phyloP scores from a whole-genome alignment of 2,329 filamentous ascomycete genomes.

The Stachybotrys chartarum region DNA sequence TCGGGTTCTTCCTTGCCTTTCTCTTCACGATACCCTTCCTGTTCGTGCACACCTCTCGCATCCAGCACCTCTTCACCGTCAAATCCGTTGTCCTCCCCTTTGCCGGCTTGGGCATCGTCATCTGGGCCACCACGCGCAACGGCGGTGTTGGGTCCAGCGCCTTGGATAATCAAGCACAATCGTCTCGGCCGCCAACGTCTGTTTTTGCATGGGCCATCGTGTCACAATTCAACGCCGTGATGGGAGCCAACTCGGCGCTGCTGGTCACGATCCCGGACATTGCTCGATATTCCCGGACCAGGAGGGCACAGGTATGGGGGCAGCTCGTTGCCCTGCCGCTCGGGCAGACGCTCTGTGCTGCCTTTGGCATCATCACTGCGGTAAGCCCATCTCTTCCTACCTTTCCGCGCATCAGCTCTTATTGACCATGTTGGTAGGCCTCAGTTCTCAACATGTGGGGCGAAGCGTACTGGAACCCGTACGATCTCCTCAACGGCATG shows the following conservation, averaged over 20 bases:
- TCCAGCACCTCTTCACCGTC: background rate
- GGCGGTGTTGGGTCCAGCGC: background rate
- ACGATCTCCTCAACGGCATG: constrained; percentile 26
- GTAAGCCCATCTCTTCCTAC: background rate
- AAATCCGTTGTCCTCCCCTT: background rate
- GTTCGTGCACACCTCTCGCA: background rate
- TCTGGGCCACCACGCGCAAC: background rate
- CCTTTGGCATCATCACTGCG: background rate
- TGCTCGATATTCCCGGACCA: background rate
- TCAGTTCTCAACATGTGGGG: background rate
- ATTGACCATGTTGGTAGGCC: background rate
- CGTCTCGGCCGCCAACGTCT: background rate
- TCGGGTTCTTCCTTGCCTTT: background rate
- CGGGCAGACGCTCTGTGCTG: background rate
- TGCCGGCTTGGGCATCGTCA: background rate
- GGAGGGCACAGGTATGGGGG: background rate
- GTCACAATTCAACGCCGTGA: background rate
- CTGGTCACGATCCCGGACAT: background rate
- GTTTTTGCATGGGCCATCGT: background rate
- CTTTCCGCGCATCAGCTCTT: background rate
- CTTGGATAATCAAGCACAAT: background rate
- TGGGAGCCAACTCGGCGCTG: background rate
- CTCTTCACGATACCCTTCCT: background rate
- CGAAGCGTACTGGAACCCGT: constrained; percentile 25
- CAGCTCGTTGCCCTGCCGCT: background rate